Evolutionary conservation across 805 yeast genomes (phyloP), one percentile per base, ranked within the genome.

Genomic region (Suhomyces faveliae): DNA sequence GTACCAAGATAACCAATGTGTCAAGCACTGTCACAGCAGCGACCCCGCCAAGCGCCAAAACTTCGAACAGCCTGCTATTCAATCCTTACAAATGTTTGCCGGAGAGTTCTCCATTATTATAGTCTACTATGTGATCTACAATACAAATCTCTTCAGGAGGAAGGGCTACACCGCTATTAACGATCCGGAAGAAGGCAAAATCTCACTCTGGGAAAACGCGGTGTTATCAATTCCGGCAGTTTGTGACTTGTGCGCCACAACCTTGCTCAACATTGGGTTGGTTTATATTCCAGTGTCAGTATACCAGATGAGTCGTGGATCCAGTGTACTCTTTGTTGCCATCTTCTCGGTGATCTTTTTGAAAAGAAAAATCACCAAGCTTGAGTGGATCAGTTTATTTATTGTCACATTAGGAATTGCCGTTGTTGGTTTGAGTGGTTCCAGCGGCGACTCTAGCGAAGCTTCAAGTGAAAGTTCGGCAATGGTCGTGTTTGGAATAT

Each of bases 301-400:
- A 43, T 87, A 86, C 63, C 95, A 87, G 62, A 87, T 87, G 95
- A 83, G 86, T n/a, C 71, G 95, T 53, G 94, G 95, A 2, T 79
- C 89, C 0, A 68, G 86, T 37, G 87, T 87, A 38, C 66, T 87
- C 37, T 86, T 85, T 66, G 95, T 87, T 20, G 95, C 91, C 1
- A 63, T 82, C 12, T 75, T 86, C 58, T 82, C 89, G 19, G 84
- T 84, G 33, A 22, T 83, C 1, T 85, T 86, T 58, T 74, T 87
- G 52, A 70, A 76, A 41, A 74, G 80, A 37, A 65, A 61, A 15
- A 80, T 87, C 42, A 70, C 82, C 8, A 74, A 78, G 50, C 60
- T 80, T 20, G 91, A 87, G 60, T 87, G 94, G 94, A 48, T 75
- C 7, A 77, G 88, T 7, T 71, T 87, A 41, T 56, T 75, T n/a